Percentiles rank a stretch among this genome's conserved stretches.
phyloP scores from a whole-genome alignment of 2,329 filamentous ascomycete genomes.

The Truncatella angustata region DNA sequence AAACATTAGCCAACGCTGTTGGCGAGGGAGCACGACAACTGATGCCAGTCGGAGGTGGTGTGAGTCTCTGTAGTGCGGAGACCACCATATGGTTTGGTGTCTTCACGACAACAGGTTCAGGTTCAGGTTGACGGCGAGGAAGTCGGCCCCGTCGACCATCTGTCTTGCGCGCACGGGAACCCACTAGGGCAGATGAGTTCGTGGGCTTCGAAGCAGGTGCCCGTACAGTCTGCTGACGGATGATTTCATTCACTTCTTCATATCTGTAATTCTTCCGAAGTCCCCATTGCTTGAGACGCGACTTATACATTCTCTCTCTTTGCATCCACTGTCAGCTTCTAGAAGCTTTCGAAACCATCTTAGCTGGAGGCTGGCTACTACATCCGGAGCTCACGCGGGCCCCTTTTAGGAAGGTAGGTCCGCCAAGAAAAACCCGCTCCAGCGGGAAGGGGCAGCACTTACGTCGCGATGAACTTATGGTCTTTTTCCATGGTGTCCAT shows the following conservation, averaged over 20 bases:
- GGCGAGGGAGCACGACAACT: slow-evolving; percentile 4
- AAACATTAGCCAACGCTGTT: background rate
- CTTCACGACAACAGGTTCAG: background rate
- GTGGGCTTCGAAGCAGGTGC: background rate
- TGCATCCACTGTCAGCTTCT: background rate
- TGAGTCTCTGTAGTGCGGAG: background rate
- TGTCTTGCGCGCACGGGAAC: slow-evolving; percentile 1
- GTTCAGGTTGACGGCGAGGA: background rate
- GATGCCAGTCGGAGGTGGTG: background rate
- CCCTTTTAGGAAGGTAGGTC: slow-evolving; percentile 9
- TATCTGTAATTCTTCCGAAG: slow-evolving; percentile 10
- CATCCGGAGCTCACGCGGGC: background rate
- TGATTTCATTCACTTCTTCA: slow-evolving; percentile 9
- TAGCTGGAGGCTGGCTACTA: background rate
- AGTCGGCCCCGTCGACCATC: background rate
- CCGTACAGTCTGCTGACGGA: slow-evolving; percentile 5
- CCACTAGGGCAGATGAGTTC: background rate
- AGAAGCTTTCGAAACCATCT: background rate
- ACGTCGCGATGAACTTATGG: slow-evolving; percentile 9
- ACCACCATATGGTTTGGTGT: background rate
- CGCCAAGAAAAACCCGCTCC: background rate
- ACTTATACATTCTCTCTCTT: slow-evolving; percentile 10
- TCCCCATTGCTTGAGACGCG: slow-evolving; percentile 9
- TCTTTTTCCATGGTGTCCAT: slow-evolving; percentile 9
- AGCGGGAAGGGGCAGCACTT: background rate